A percentile compares a stretch with the other conserved stretches of the same genome.
Evolutionary conservation across 1,139 yeast genomes (phyloP).

Genomic region (Wickerhamomyces sp.): DNA sequence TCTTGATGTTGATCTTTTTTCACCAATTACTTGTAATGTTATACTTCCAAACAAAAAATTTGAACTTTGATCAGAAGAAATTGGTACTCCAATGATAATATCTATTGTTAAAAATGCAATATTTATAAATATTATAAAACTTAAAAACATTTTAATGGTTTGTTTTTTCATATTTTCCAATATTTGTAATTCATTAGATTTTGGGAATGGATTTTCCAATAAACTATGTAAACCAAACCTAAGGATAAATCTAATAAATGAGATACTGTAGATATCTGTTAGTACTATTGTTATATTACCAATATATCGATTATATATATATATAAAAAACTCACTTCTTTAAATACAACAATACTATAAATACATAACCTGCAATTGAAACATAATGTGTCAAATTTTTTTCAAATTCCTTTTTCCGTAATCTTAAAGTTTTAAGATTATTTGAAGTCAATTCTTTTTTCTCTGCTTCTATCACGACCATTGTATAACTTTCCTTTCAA

Average conservation of each 20-base stretch:
- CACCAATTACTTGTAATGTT: conserved; percentile 39
- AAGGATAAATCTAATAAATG: conserved; percentile 19
- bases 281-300: too few species aligned
- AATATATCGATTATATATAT: too few species aligned
- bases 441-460: conserved; percentile 14
- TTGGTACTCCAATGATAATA: conserved; percentile 26
- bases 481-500: too few species aligned
- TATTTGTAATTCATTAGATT: conserved; percentile 17
- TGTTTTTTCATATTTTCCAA: conserved; percentile 14
- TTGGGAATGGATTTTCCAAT: conserved; percentile 31
- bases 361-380: conserved; percentile 24
- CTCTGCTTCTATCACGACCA: conserved; percentile 10
- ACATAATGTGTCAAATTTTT: conserved; percentile 19
- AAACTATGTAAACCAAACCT: conserved; percentile 27
- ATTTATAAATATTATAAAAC: conserved; percentile 9
- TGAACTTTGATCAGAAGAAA: conserved; percentile 8
- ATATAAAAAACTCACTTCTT: conserved; percentile 23
- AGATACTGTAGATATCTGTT: conserved; percentile 8
- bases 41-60: conserved; percentile 30
- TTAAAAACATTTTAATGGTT: conserved; percentile 15
- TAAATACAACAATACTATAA: conserved; percentile 25
- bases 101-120: conserved; percentile 20
- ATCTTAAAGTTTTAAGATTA: conserved; percentile 23
- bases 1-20: conserved; percentile 28
- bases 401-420: conserved; percentile 24